Base-by-base conservation (phyloP, 139 green algal genomes). In the Coelastrella sp. region DNA sequence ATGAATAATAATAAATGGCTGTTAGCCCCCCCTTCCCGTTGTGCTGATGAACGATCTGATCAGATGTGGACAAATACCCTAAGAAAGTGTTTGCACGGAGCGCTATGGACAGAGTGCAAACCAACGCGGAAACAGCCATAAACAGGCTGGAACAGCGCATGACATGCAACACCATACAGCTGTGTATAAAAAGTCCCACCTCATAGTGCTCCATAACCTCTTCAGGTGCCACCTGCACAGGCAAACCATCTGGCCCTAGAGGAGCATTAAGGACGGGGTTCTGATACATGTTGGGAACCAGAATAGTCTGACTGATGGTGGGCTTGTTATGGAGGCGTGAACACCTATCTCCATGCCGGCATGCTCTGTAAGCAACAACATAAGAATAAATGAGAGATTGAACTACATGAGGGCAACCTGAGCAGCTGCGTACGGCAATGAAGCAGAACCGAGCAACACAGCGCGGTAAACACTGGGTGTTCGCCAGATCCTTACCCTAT, bases 281-380 rank as follows among this genome's bases (percentile, higher is more conserved):
- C 64, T 97, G 94, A 81, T 99, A 99, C 95, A 99, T 96, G 89
- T 99, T 99, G 1, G 92, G 91, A 51, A 99, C 76, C 40, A 99
- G 88, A 9, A 99, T 89, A 0, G 94, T 98, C 51, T 95, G 96
- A 79, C 90, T 95, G 83, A 98, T 96, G 43, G 95, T 96, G 8
- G 96, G 96, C 73, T 92, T 94, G 92, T 99, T 99, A 92, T 99
- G 97, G 53, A 98, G 84, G 30, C 97, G 94, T 0, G 96, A 99
- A 89, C 97, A 99, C 50, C 97, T 92, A 88, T 99, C 97, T 15
- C 97, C 97, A 91, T 99, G 97, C 23, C 96, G 93, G 87, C 95
- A 98, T 2, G 95, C 93, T 30, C 96, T 97, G 90, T 69, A 59
- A 34, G 84, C 9, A 35, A 7, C 35, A 7, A 13, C 23, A 34